Percentiles rank a stretch among this genome's conserved stretches.
Conservation (phyloP, 139 green algal species). For the Chlamydomonas sp. region DNA sequence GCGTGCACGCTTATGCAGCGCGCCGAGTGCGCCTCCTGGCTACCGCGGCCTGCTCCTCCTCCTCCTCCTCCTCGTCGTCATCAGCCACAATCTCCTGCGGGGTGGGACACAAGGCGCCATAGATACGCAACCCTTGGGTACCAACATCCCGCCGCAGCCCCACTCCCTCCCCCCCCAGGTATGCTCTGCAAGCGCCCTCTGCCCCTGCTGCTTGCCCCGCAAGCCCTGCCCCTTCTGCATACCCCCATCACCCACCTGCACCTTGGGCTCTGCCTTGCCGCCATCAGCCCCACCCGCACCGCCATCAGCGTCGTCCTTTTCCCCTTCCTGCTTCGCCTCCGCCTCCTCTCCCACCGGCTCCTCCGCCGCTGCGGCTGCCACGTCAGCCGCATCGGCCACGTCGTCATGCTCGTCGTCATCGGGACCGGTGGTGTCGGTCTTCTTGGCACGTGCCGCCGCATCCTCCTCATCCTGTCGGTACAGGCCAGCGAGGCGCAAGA, state of each 20-base stretch:
- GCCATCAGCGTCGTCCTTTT: not conserved
- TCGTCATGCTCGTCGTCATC: not conserved
- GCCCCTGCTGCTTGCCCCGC: not conserved
- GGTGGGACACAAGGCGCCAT: not conserved
- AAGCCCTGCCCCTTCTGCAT: too few relatives aligned
- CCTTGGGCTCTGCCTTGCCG: not conserved
- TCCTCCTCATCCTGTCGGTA: not conserved
- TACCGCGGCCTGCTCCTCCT: not conserved
- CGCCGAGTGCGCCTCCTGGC: conserved; percentile 2
- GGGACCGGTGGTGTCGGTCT: not conserved
- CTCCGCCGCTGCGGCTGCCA: not conserved
- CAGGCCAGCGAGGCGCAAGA: not conserved
- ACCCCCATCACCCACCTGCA: not conserved
- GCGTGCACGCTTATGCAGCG: not conserved
- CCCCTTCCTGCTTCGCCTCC: not conserved
- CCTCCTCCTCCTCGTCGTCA: conserved; percentile 4
- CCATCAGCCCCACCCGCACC: not conserved
- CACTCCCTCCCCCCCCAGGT: too few relatives aligned
- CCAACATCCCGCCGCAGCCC: too few relatives aligned
- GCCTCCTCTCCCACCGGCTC: not conserved
- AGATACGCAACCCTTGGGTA: too few relatives aligned
- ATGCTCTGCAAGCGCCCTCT: not conserved
- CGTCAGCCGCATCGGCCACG: not conserved
- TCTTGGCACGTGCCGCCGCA: not conserved
- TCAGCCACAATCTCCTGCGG: not conserved